phyloP scores from a whole-genome alignment of 208 protist genomes.

The Acanthamoeba polyphaga region DNA sequence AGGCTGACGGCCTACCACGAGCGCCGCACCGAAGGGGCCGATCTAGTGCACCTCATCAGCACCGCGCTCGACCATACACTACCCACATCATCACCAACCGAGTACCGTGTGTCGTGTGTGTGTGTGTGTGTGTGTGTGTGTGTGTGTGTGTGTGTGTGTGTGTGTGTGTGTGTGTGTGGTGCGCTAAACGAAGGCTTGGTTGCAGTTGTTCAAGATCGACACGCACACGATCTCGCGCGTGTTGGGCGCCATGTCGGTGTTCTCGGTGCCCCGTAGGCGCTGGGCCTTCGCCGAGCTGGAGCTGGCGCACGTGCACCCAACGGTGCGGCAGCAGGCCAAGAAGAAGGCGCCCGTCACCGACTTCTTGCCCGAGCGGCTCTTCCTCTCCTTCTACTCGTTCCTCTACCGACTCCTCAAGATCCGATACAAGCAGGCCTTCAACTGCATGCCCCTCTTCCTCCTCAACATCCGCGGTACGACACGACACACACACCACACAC shows the following conservation, averaged over 20 bases:
- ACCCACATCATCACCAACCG: no score
- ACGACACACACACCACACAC: neutral
- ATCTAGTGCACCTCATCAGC: no score
- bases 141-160: neutral
- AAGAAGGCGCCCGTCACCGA: conserved; percentile 26
- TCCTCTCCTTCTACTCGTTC: conserved; percentile 68
- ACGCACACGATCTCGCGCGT: conserved; percentile 30
- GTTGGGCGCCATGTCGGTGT: conserved; percentile 36
- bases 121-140: neutral
- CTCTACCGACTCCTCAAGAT: conserved; percentile 42
- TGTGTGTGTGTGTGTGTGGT: neutral
- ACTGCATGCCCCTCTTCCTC: conserved; percentile 75
- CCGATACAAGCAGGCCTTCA: conserved; percentile 55
- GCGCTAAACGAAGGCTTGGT: no score
- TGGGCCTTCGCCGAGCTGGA: conserved; percentile 62
- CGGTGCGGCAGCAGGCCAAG: conserved; percentile 32
- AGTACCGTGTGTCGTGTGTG: no score
- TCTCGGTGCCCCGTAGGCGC: neutral
- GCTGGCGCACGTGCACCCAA: neutral
- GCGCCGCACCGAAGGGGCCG: no score
- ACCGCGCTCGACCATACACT: no score
- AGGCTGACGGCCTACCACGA: no score
- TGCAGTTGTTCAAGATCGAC: conserved; percentile 59
- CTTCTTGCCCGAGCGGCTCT: conserved; percentile 60
- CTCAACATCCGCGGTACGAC: conserved; percentile 57